Evolutionary conservation across 2,329 filamentous ascomycete species (phyloP).

Genomic region (Alternaria atra): DNA sequence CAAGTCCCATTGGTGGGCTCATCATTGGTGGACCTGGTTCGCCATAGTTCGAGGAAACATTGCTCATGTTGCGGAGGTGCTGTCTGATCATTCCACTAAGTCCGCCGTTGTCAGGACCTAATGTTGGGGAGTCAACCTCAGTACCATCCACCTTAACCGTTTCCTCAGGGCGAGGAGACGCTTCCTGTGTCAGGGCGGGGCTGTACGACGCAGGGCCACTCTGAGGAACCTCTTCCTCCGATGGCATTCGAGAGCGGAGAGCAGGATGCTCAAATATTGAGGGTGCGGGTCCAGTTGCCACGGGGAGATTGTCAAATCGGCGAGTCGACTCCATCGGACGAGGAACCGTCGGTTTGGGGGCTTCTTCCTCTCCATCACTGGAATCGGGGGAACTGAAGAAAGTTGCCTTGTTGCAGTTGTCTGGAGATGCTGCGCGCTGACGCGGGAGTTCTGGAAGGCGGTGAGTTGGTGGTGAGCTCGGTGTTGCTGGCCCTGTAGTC

Average conservation of each 20-base stretch:
- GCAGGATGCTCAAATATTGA: constrained; percentile 50
- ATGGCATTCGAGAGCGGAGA: constrained; percentile 44
- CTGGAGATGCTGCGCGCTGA: constrained; percentile 24
- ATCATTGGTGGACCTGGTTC: constrained; percentile 53
- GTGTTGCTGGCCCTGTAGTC: constrained; percentile 34
- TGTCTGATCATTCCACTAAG: constrained; percentile 84
- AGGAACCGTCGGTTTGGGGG: constrained; percentile 16
- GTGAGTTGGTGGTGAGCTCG: constrained; percentile 23
- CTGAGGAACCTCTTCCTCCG: constrained; percentile 25
- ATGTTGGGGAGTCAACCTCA: constrained; percentile 77
- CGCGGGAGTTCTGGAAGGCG: constrained; percentile 14
- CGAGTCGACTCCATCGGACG: constrained; percentile 36
- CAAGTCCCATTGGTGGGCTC: constrained; percentile 53
- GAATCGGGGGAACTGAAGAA: constrained; percentile 45
- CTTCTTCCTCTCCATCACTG: constrained; percentile 45
- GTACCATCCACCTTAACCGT: constrained; percentile 21
- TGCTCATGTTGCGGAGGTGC: constrained; percentile 83
- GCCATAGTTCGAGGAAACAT: constrained; percentile 78
- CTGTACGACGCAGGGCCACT: constrained; percentile 9
- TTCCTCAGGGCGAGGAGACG: constrained; percentile 12
- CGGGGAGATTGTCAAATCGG: constrained; percentile 46
- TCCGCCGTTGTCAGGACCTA: constrained; percentile 71
- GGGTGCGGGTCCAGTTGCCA: constrained; percentile 44
- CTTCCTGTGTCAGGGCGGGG: constrained; percentile 21
- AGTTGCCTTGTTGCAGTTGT: constrained; percentile 29